phyloP scores from a whole-genome alignment of 225 moss, liverwort and hornwort genomes.

The Rhytidiadelphus loreus region DNA sequence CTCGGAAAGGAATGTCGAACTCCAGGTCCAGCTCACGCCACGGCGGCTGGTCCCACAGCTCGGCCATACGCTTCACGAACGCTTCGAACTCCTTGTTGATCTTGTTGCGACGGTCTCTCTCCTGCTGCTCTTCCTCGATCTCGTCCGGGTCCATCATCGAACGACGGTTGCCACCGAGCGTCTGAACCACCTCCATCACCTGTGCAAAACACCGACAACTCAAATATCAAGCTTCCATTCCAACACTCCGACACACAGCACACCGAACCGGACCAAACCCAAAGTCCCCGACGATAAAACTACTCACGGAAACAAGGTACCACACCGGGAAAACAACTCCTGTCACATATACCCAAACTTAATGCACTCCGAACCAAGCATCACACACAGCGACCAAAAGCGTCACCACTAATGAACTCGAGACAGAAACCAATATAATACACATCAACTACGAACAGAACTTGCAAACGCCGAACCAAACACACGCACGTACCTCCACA shows the following conservation, averaged over 20 bases:
- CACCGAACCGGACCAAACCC: no score
- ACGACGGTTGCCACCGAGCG: slow-evolving; percentile 82
- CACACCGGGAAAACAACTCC: not conserved
- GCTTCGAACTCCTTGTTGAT: slow-evolving; percentile 97
- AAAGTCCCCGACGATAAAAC: no score
- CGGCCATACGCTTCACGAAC: slow-evolving; percentile 91
- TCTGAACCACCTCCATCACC: slow-evolving; percentile 99
- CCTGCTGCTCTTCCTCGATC: slow-evolving; percentile 98
- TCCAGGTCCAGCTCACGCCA: slow-evolving; percentile 95
- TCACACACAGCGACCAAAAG: not conserved
- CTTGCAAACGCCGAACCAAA: not conserved
- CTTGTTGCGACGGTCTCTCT: slow-evolving; percentile 94
- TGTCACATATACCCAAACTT: not conserved
- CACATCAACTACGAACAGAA: not conserved
- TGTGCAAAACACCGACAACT: not conserved
- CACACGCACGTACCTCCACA: slow-evolving; percentile 49
- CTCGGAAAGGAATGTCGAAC: slow-evolving; percentile 93
- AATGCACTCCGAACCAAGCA: not conserved
- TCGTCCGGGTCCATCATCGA: slow-evolving; percentile 98
- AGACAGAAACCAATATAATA: not conserved
- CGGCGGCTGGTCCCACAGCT: slow-evolving; percentile 92
- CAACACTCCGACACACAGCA: not conserved
- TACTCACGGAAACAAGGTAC: no score
- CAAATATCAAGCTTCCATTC: not conserved
- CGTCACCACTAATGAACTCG: not conserved